Conservation (phyloP, 768 basidiomycete species). For the Leccinum disarticulatum region DNA sequence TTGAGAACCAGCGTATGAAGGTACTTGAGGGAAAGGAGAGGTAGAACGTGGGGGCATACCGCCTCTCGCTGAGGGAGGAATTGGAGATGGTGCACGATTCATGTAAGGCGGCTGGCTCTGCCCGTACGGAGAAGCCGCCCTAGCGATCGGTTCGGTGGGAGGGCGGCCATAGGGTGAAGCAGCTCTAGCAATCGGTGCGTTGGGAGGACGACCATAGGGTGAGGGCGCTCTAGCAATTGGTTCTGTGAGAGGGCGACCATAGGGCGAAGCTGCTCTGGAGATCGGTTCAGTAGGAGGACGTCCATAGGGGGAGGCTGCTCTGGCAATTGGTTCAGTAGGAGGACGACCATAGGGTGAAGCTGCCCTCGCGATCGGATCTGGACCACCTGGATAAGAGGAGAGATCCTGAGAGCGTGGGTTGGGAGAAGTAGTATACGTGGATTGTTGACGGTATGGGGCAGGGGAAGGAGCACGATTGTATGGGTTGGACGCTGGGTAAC, state of each 20-base stretch:
- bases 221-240: conserved; percentile 33
- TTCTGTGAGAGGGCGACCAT: conserved; percentile 37
- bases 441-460: conserved; percentile 34
- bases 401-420: conserved; percentile 49
- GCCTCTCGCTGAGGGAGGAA: conserved; percentile 24
- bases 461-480: conserved; percentile 32
- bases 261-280: conserved; percentile 33
- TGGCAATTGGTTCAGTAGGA: conserved; percentile 18
- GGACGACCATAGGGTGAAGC: conserved; percentile 38
- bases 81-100: conserved; percentile 31
- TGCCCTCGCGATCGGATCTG: conserved; percentile 32
- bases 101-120: conserved; percentile 23
- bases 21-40: conserved; percentile 32
- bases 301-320: conserved; percentile 32
- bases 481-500: conserved; percentile 30
- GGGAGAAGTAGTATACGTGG: conserved; percentile 43
- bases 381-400: conserved; percentile 39
- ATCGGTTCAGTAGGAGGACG: conserved; percentile 40
- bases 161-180: conserved; percentile 36
- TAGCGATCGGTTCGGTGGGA: conserved; percentile 43
- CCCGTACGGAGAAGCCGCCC: conserved; percentile 34
- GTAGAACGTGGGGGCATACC: conserved; percentile 25
- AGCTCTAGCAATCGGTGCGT: conserved; percentile 40
- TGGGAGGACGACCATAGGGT: conserved; percentile 33
- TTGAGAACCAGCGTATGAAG: conserved; percentile 29